Evolutionary conservation across 179 eudicot genomes (phyloP), one percentile per base, ranked within the genome.

Genomic region (Vitellaria paradoxa): DNA sequence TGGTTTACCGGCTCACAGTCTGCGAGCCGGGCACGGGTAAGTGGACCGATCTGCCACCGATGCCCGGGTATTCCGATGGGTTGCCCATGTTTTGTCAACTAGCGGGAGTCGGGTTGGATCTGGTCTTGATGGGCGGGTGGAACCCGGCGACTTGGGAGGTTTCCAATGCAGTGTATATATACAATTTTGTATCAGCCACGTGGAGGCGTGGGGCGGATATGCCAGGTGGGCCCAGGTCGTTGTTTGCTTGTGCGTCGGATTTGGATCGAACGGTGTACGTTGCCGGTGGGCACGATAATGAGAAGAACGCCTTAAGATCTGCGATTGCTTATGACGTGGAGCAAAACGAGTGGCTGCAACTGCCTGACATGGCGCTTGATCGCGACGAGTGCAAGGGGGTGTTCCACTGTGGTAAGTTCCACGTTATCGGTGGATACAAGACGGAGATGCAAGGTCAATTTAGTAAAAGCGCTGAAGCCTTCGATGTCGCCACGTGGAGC

Each of bases 51-150:
- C 73, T 93, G 8, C 90, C 92, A 6, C 70, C 72, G 21, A 65
- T 83, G 7, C 92, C 90, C 5, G 88, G 86, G 1, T 61, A 61
- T 17, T 65, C 82, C 6, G 74, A 82, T 6, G 92, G 94, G 75
- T 63, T 93, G 52, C 98, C 94, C 18, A 65, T 92, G 87, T 92
- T 91, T 71, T 87, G 90, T 12, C 92, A 82, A 64, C 42, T 93
- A 9, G 87, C 81, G 0, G 87, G 91, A 0, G 87, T 81, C 23
- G 94, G 92, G 78, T 70, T 76, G 77, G 79, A 83, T 24, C 81
- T 93, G 30, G 85, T 93, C 11, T 87, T 91, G 66, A 68, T 93
- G 37, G 96, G 97, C 50, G 97, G 97, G 84, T 89, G 88, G 87
- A 81, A 90, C 83, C 97, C 92, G 52, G 82, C 55, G 1, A 90